phyloP scores from a whole-genome alignment of 257 asterid genomes.

The Ocimum tenuiflorum region DNA sequence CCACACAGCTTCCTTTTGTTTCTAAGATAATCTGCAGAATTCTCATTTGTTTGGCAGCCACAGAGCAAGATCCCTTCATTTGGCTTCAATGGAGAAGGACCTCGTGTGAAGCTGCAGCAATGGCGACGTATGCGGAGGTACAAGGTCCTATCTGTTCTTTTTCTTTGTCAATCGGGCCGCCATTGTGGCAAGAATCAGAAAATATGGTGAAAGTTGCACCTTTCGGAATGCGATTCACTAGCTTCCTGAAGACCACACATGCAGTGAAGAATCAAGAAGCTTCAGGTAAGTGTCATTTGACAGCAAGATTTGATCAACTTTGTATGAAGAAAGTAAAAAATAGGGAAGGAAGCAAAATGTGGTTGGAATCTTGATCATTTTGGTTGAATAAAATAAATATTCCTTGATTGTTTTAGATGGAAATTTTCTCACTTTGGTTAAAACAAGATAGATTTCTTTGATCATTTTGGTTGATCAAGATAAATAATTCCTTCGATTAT shows the following conservation, averaged over 20 bases:
- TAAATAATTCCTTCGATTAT: too few relatives aligned
- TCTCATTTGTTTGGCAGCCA: slow-evolving; percentile 70
- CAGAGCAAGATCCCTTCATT: slow-evolving; percentile 75
- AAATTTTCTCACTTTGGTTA: too few relatives aligned
- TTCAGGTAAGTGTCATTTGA: neutral
- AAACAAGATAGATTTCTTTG: too few relatives aligned
- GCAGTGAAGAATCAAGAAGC: slow-evolving; percentile 11
- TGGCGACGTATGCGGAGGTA: neutral
- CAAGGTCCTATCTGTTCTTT: slow-evolving; percentile 76
- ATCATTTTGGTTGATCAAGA: too few relatives aligned
- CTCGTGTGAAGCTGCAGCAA: slow-evolving; percentile 20
- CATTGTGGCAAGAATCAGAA: slow-evolving; percentile 87
- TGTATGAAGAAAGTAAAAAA: too few relatives aligned
- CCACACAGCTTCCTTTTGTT: slow-evolving; percentile 46
- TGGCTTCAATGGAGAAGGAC: slow-evolving; percentile 41
- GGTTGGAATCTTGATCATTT: too few relatives aligned
- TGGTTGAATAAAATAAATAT: too few relatives aligned
- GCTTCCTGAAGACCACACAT: slow-evolving; percentile 72
- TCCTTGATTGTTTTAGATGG: too few relatives aligned
- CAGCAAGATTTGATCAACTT: too few relatives aligned
- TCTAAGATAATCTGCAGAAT: slow-evolving; percentile 51
- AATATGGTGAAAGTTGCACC: slow-evolving; percentile 74
- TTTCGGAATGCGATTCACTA: slow-evolving; percentile 60
- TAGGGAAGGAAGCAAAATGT: too few relatives aligned
- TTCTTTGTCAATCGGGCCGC: slow-evolving; percentile 88